A percentile compares a stretch with the other conserved stretches of the same genome.
These are phyloP conservation scores for Flaveria ramosissima DNA, from an alignment of 129 eudicot species.

Conservation along the genomic window DNA sequence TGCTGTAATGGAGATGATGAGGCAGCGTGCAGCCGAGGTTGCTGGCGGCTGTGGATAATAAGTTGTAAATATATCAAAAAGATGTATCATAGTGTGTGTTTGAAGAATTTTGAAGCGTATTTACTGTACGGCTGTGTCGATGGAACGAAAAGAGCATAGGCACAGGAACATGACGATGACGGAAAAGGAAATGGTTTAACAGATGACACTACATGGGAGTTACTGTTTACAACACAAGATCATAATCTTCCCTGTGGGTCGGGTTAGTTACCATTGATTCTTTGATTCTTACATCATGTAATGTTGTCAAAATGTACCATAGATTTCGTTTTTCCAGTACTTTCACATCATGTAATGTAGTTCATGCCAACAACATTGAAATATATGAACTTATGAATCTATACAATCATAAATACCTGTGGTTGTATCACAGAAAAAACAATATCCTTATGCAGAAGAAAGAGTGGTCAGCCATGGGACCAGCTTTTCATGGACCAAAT, in stretches of 20 bases:
- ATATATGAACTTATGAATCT: conserved; percentile 5
- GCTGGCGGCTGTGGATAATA: conserved; percentile 48
- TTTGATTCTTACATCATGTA: conserved; percentile 29
- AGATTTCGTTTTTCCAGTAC: background rate
- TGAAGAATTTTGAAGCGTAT: conserved; percentile 21
- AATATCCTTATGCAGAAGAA: conserved; percentile 36
- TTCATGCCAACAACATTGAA: background rate
- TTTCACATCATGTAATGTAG: conserved; percentile 15
- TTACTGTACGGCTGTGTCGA: conserved; percentile 19
- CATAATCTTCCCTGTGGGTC: conserved; percentile 14
- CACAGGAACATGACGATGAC: conserved; percentile 25
- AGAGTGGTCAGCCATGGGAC: conserved; percentile 71
- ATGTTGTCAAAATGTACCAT: conserved; percentile 29
- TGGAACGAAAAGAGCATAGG: conserved; percentile 24
- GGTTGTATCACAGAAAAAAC: background rate
- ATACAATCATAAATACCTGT: conserved; percentile 12
- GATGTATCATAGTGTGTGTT: conserved; percentile 20
- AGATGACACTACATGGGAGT: conserved; percentile 13
- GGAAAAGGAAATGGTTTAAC: conserved; percentile 21
- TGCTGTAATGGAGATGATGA: conserved; percentile 98
- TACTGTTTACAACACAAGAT: background rate
- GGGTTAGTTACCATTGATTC: conserved; percentile 34
- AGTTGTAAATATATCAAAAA: conserved; percentile 38
- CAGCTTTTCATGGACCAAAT: conserved; percentile 75
- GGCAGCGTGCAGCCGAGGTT: conserved; percentile 94